A percentile compares a stretch with the other conserved stretches of the same genome.
These are phyloP conservation scores for Coniella vitis DNA, from an alignment of 2,329 filamentous ascomycete species.

Conservation along the genomic window DNA sequence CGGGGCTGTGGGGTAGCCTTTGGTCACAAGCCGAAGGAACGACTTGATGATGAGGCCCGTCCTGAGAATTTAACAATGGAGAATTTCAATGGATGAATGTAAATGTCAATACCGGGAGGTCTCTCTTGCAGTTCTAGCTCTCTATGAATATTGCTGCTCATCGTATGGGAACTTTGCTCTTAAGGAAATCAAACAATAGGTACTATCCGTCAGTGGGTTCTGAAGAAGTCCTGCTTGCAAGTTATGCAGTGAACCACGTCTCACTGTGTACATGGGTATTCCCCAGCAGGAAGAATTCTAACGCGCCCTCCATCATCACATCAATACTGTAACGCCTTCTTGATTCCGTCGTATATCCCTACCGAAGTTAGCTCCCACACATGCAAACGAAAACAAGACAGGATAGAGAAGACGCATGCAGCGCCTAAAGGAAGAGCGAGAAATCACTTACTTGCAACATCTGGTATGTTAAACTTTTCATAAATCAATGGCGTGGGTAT, in stretches of 20 bases:
- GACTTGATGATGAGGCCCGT: too few relatives aligned
- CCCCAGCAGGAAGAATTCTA: too few relatives aligned
- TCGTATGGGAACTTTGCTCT: too few relatives aligned
- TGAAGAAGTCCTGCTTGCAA: too few relatives aligned
- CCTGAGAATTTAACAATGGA: too few relatives aligned
- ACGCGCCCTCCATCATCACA: background rate
- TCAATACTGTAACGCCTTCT: slow-evolving; percentile 58
- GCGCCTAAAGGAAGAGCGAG: background rate
- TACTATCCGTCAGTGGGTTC: too few relatives aligned
- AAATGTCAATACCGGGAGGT: background rate
- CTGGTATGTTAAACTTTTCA: slow-evolving; percentile 76
- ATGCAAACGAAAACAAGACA: background rate
- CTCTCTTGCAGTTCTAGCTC: background rate
- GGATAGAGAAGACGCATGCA: too few relatives aligned
- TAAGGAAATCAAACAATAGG: too few relatives aligned
- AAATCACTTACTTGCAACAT: slow-evolving; percentile 76
- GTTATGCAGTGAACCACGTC: too few relatives aligned
- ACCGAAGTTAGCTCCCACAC: slow-evolving; percentile 22
- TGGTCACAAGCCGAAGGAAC: background rate
- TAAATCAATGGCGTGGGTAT: slow-evolving; percentile 74
- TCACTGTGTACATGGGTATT: too few relatives aligned
- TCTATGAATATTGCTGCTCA: too few relatives aligned
- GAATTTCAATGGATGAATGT: too few relatives aligned
- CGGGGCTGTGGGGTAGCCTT: slow-evolving; percentile 9
- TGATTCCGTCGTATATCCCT: slow-evolving; percentile 69